Evolutionary conservation across 176 grass and related monocot species (phyloP).

Genomic region (Avena atlantica): DNA sequence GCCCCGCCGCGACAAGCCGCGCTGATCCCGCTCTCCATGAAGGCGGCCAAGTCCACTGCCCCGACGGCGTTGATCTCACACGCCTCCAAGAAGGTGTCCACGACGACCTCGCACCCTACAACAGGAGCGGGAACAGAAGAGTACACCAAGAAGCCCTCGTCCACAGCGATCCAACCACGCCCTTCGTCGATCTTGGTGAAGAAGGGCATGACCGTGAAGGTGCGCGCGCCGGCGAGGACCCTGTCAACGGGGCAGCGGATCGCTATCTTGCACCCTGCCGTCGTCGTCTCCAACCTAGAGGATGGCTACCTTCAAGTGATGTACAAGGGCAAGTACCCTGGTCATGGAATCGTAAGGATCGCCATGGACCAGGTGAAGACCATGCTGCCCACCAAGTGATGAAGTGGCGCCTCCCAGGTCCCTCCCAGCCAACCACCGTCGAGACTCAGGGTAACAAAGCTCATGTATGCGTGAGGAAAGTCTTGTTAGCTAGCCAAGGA

Average conservation of each 20-base stretch:
- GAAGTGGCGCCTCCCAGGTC: background rate
- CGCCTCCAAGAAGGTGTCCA: background rate
- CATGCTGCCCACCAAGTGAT: background rate
- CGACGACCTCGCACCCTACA: background rate
- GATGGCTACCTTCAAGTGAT: background rate
- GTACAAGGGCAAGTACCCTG: background rate
- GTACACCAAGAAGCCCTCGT: background rate
- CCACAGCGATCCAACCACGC: background rate
- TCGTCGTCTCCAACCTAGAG: background rate
- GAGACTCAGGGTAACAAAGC: no score
- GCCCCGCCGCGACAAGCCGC: background rate
- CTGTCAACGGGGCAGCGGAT: background rate
- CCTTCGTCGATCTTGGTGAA: background rate
- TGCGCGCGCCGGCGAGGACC: background rate
- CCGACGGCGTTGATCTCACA: no score
- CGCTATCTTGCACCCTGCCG: background rate
- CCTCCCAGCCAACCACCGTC: no score
- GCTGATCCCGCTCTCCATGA: background rate
- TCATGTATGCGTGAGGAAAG: background rate
- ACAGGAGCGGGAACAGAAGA: background rate
- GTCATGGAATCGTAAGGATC: background rate
- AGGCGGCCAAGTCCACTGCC: background rate
- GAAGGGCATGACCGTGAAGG: background rate
- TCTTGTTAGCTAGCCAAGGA: background rate
- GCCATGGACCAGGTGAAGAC: background rate